A percentile compares a stretch with the other conserved stretches of the same genome.
These are phyloP conservation scores for Euphrasia arctica DNA, from an alignment of 305 asterid species.

Conservation along the genomic window DNA sequence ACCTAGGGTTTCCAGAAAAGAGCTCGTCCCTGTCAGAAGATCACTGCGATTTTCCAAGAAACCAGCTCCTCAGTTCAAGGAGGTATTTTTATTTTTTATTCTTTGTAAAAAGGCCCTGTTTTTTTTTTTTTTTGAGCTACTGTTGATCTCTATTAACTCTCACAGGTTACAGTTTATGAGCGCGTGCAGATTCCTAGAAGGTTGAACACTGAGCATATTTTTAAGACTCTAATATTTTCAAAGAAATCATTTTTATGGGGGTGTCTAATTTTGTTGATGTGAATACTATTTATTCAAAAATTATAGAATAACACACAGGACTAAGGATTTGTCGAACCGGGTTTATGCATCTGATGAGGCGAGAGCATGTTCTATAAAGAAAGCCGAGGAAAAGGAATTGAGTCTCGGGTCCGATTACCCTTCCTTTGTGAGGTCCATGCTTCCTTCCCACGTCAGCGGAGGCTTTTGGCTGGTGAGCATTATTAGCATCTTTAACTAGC, in stretches of 20 bases:
- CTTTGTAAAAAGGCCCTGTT: neutral
- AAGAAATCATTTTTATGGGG: too few species aligned
- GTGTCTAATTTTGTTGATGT: neutral
- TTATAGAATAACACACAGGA: slow-evolving; percentile 41
- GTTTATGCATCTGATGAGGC: slow-evolving; percentile 75
- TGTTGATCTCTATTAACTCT: slow-evolving; percentile 9
- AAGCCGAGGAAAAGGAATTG: slow-evolving; percentile 60
- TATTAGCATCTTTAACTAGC: neutral
- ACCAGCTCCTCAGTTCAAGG: slow-evolving; percentile 57
- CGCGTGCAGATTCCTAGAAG: slow-evolving; percentile 72
- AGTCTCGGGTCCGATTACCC: slow-evolving; percentile 50
- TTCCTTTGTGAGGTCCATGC: slow-evolving; percentile 66
- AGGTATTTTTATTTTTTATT: slow-evolving; percentile 38
- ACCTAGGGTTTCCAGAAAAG: slow-evolving; percentile 56
- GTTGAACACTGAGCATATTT: slow-evolving; percentile 26
- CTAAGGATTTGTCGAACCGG: slow-evolving; percentile 45
- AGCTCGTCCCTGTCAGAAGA: slow-evolving; percentile 78
- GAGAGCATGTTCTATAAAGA: slow-evolving; percentile 49
- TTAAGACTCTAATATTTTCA: neutral
- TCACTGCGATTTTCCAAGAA: slow-evolving; percentile 61
- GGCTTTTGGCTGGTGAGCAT: slow-evolving; percentile 90
- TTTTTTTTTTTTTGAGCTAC: neutral
- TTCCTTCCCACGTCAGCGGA: slow-evolving; percentile 93
- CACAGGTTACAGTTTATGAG: slow-evolving; percentile 60
- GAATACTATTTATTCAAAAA: neutral